Conservation (phyloP, 768 basidiomycete species). For the Lenzites betulinus region DNA sequence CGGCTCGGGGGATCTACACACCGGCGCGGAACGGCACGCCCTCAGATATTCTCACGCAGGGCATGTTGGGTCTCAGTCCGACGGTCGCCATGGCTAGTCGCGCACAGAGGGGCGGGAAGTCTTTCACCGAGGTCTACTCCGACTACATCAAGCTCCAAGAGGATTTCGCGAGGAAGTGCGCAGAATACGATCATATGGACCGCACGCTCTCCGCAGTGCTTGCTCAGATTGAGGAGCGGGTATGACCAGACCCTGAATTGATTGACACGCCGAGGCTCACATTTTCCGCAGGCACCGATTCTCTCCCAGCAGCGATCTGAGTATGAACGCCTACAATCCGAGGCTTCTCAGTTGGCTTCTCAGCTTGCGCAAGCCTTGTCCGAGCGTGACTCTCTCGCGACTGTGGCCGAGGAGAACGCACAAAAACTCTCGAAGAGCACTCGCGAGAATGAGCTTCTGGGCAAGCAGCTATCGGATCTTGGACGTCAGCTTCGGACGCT, state of each 20-base stretch:
- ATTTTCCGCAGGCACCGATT: slow-evolving; percentile 72
- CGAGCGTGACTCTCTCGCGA: slow-evolving; percentile 70
- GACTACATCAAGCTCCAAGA: slow-evolving; percentile 88
- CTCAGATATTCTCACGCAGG: slow-evolving; percentile 49
- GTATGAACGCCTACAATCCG: slow-evolving; percentile 80
- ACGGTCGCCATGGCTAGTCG: slow-evolving; percentile 85
- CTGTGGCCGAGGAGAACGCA: slow-evolving; percentile 55
- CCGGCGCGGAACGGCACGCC: slow-evolving; percentile 42
- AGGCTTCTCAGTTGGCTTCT: slow-evolving; percentile 76
- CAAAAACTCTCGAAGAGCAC: slow-evolving; percentile 62
- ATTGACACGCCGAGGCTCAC: slow-evolving; percentile 6
- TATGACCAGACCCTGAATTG: slow-evolving; percentile 30
- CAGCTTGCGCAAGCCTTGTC: slow-evolving; percentile 75
- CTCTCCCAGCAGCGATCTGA: slow-evolving; percentile 88
- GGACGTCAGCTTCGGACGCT: slow-evolving; percentile 83
- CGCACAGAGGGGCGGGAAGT: slow-evolving; percentile 81
- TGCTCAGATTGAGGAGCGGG: slow-evolving; percentile 89
- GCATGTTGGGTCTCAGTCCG: slow-evolving; percentile 76
- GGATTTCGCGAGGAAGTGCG: slow-evolving; percentile 72
- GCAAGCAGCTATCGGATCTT: slow-evolving; percentile 79
- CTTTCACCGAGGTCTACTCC: slow-evolving; percentile 92
- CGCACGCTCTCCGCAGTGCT: slow-evolving; percentile 77
- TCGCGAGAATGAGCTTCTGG: slow-evolving; percentile 66
- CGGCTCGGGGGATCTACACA: slow-evolving; percentile 41
- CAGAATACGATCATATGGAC: slow-evolving; percentile 86